Evolutionary conservation across 1,284 basidiomycete genomes (phyloP).

Genomic region (Leccinum solheimii): DNA sequence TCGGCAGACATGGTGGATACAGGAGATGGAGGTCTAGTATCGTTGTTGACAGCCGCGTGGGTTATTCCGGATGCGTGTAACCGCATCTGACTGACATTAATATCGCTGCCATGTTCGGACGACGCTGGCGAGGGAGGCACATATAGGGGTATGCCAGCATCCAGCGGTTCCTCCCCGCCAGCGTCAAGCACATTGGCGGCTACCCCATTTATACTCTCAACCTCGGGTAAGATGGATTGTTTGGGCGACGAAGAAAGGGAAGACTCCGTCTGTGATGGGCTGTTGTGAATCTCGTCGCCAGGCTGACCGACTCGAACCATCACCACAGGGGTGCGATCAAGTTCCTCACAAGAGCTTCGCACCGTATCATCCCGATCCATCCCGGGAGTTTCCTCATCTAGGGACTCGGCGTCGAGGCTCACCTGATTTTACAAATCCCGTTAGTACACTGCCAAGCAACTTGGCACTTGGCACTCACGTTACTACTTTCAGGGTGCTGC

Average conservation of each 20-base stretch:
- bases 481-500: neutral
- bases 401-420: neutral
- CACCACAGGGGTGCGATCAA: neutral
- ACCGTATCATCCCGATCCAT: neutral
- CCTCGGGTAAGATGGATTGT: neutral
- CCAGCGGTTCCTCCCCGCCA: neutral
- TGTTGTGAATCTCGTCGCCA: neutral
- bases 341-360: neutral
- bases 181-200: neutral
- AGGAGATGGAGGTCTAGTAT: conserved; percentile 12
- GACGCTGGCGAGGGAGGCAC: conserved; percentile 30
- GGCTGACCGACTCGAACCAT: neutral
- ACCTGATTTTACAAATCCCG: conserved; percentile 6
- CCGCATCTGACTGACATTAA: conserved; percentile 1
- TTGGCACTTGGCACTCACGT: conserved; percentile 14
- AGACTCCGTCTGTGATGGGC: conserved; percentile 1
- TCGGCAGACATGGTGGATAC: conserved; percentile 12
- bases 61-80: neutral
- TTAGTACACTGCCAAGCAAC: conserved; percentile 9
- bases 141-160: neutral
- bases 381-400: conserved; percentile 1
- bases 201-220: neutral
- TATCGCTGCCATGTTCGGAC: conserved; percentile 31
- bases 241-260: conserved; percentile 2
- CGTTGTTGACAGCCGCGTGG: conserved; percentile 1